Base-by-base conservation (phyloP, 306 rosid genomes). In the Glycine latifolia region DNA sequence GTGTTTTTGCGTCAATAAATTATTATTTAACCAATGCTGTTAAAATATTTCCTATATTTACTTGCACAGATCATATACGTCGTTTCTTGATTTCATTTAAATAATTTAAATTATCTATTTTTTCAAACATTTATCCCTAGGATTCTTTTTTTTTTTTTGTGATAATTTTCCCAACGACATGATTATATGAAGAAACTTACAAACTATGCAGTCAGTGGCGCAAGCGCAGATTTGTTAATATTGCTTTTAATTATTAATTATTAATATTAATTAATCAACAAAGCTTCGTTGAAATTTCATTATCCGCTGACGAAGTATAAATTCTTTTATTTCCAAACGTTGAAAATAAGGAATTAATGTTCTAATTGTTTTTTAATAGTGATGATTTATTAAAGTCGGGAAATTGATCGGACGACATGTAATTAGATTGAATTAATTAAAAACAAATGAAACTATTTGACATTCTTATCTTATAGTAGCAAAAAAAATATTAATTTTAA, bases 251-350 rank as follows among this genome's bases (percentile, higher is more conserved):
- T 60, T 39, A 39, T 37, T 26, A 26, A 26, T 37, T 39, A 39
- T 39, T 39, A 39, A 39, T 39, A 39, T 39, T 39, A 39, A 39
- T 39, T 39, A 39, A 5, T 39, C 44, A 39, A 39, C 44, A 39
- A 39, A 39, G 48, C 8, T 43, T 76, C 6, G 72, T 76, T 76
- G 60, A 76, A n/a, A 60, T 60, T 62, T 33, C 46, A 62, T 12
- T 4, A 33, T 62, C 16, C 8, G 9, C 16, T 11, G 46, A 62
- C n/a, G 16, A 62, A 62, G 67, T 3, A 1, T 60, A 10, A 0
- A 5, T 14, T 11, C 4, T 37, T 17, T 78, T 39, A 66, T 37
- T 66, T 35, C 17, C 8, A 68, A 54, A 55, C 37, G 59, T 79
- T 79, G 59, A 79, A 65, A 67, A 67, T 9, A 66, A 52, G 63